These are phyloP conservation scores for Colletotrichum aenigma DNA, from an alignment of 2,329 filamentous ascomycete species.

Conservation along the genomic window DNA sequence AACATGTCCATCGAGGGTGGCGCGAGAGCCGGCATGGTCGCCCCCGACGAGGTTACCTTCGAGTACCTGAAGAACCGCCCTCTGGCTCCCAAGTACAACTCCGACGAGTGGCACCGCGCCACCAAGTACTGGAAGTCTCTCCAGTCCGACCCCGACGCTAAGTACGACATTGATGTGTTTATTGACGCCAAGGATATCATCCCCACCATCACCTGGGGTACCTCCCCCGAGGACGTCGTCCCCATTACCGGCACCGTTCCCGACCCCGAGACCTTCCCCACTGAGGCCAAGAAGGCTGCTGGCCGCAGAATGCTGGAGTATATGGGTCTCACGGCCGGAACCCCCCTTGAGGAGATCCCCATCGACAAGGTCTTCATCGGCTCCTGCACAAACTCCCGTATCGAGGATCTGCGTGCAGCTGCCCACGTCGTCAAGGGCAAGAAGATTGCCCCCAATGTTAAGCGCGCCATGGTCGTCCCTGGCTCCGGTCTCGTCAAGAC, in stretches of 20 bases:
- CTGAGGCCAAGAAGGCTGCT: conserved; percentile 78
- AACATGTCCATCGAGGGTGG: conserved; percentile 99
- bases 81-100: conserved; percentile 83
- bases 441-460: conserved; percentile 87
- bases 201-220: conserved; percentile 96
- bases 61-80: conserved; percentile 93
- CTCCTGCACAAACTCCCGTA: conserved; percentile 95
- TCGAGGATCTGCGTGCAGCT: conserved; percentile 91
- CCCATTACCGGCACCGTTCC: conserved; percentile 92
- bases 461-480: conserved; percentile 94
- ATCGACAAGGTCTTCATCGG: conserved; percentile 98
- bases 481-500: conserved; percentile 94
- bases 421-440: conserved; percentile 85
- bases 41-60: conserved; percentile 91
- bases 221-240: conserved; percentile 94
- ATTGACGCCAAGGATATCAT: conserved; percentile 93
- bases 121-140: conserved; percentile 86
- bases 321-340: conserved; percentile 90
- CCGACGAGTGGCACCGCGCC: conserved; percentile 88
- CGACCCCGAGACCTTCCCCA: conserved; percentile 83
- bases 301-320: conserved; percentile 88
- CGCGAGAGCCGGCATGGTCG: conserved; percentile 95
- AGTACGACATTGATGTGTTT: conserved; percentile 87
- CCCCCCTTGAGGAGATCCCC: conserved; percentile 87
- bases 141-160: conserved; percentile 84